Base-by-base conservation (phyloP, 129 eudicot genomes). In the Apium graveolens region DNA sequence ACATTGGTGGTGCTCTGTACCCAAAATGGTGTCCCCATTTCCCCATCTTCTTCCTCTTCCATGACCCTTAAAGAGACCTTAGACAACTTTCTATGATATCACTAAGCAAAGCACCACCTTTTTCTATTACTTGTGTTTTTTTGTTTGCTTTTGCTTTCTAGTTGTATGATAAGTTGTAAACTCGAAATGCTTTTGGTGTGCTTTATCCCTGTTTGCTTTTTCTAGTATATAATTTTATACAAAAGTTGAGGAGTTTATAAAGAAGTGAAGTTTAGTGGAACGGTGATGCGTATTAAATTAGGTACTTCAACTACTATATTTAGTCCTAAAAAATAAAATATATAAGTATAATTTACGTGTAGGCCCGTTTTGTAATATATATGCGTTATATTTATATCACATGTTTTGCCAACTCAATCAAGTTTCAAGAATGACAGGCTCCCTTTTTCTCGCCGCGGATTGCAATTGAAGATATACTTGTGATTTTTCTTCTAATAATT, bases 21-120 rank as follows among this genome's bases (percentile, higher is more conserved):
- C 98, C 98, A 94, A 53, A 94, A 91, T 34, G 97, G 96, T 39
- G 91, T 85, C 42, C 81, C 75, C 12, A 84, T 87, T 55, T 86
- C 90, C 60, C 87, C 89, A 14, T 86, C 91, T 37, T 85, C 91
- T 17, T 87, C 92, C 65, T 82, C 93, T 9, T 88, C 95, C 97
- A 88, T 88, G 70, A 55, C 81, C 46, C 74, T 9, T 45, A 35
- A 46, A 7, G 63, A 24, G 71, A 29, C 20, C 71, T 14, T 42
- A 48, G 38, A 57, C 32, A 60, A 60, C 17, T 8, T 60, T n/a
- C 1, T 60, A 9, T 60, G 68, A n/a, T n/a, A n/a, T 60, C 32
- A 60, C 16, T 60, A n/a, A 57, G 34, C 32, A 26, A 26, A 60
- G 32, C 32, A 60, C 68, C 68, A 16, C 21, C 53, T 48, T 49